phyloP scores from a whole-genome alignment of 192 early-diverging fungal species.

The Endogone sp. region DNA sequence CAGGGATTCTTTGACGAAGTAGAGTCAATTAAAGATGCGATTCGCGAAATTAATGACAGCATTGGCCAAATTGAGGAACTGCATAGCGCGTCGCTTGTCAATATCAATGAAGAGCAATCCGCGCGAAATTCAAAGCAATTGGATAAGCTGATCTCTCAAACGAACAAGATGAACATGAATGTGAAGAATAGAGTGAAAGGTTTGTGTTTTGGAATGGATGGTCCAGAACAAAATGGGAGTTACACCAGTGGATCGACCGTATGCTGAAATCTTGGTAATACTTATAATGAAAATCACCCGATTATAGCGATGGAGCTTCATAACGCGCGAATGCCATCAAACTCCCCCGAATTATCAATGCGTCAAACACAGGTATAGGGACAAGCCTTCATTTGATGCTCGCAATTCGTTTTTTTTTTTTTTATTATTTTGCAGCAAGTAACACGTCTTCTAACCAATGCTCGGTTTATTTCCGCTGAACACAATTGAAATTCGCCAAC shows the following conservation, averaged over 20 bases:
- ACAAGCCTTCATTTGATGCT: neutral
- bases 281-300: neutral
- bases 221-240: too few relatives aligned
- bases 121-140: slow-evolving; percentile 24
- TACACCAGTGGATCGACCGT: too few relatives aligned
- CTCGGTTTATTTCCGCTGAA: neutral
- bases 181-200: slow-evolving; percentile 52
- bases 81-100: slow-evolving; percentile 25
- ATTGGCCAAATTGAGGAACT: slow-evolving; percentile 31
- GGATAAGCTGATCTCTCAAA: slow-evolving; percentile 18
- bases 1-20: slow-evolving; percentile 34
- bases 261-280: too few relatives aligned
- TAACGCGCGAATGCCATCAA: slow-evolving; percentile 27
- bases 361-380: slow-evolving; percentile 28
- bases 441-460: neutral
- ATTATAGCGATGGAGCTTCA: slow-evolving; percentile 28
- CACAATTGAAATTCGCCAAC: neutral
- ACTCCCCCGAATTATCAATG: slow-evolving; percentile 28
- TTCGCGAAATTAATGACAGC: slow-evolving; percentile 21
- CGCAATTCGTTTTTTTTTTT: neutral
- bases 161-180: slow-evolving; percentile 28
- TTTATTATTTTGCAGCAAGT: neutral
- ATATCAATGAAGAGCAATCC: slow-evolving; percentile 30
- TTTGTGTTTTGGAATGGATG: neutral
- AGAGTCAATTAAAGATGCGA: slow-evolving; percentile 29